Evolutionary conservation across 129 eudicot genomes (phyloP), one percentile per base, ranked within the genome.

Genomic region (Cynara cardunculus): DNA sequence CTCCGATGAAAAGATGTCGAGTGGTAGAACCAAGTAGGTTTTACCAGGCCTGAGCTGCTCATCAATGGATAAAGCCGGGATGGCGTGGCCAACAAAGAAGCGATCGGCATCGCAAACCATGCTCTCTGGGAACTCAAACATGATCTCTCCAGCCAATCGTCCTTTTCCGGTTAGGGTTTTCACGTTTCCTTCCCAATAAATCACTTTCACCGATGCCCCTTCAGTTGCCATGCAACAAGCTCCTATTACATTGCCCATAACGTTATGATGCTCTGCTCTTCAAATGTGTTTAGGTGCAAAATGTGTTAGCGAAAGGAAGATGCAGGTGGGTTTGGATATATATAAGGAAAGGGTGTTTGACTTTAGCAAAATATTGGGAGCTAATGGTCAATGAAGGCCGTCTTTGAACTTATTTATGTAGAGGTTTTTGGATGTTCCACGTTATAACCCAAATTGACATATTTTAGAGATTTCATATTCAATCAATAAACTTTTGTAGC

Each of bases 51-150:
- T 65, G 65, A 94, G 97, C 65, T 87, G 73, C 16, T 91, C 97
- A 3, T 87, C 93, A 67, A 91, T 86, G 59, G 83, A 77, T 59
- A 94, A 84, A 11, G 87, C 72, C 0, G 97, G 98, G 24, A 91
- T 71, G 0, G 86, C 86, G 7, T 82, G 90, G 31, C 98, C 98
- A 1, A 93, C 81, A 86, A 46, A 91, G 86, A 93, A 93, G 13
- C 94, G 84, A 31, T 89, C 94, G 0, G 92, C 90, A 31, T 85
- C 89, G 83, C 96, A 91, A 46, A 93, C 88, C 86, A 93, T 87
- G 21, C 85, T 69, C 49, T 93, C 98, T 3, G 98, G 98, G 81
- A 91, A 93, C 85, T 93, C 91, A 30, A 91, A 89, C 98, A 93
- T 93, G 84, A 93, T 88, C 82, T 93, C 98, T 39, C 96, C 98